phyloP scores from a whole-genome alignment of 495 filamentous ascomycete genomes.

The Cenococcum geophilum region DNA sequence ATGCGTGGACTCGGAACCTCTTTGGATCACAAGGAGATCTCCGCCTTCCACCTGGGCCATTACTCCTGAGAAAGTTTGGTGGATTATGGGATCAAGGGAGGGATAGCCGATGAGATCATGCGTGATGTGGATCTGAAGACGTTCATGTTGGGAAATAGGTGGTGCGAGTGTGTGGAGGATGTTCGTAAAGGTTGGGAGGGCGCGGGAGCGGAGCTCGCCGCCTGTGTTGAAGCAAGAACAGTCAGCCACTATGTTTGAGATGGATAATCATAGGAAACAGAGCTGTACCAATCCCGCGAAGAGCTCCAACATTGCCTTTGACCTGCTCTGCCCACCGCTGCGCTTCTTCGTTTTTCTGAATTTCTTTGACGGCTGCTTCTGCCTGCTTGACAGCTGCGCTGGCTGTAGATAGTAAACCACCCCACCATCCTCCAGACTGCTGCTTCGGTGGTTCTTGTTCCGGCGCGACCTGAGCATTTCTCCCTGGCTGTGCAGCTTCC shows the following conservation, averaged over 20 bases:
- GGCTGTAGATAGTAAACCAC: constrained; percentile 57
- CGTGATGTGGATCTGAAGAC: constrained; percentile 94
- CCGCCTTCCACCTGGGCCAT: constrained; percentile 99
- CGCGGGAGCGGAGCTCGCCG: constrained; percentile 80
- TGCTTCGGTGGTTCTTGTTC: constrained; percentile 35
- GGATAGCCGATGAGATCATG: constrained; percentile 94
- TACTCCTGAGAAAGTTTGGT: constrained; percentile 87
- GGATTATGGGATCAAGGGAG: constrained; percentile 86
- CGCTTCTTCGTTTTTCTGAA: constrained; percentile 93
- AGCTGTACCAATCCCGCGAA: constrained; percentile 69
- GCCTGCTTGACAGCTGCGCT: constrained; percentile 86
- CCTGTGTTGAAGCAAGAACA: constrained; percentile 47
- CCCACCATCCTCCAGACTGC: constrained; percentile 74
- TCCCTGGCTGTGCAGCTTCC: constrained; percentile 41
- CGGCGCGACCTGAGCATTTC: constrained; percentile 33
- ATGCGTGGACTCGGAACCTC: constrained; percentile 75
- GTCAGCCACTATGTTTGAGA: constrained; percentile 6
- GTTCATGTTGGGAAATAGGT: constrained; percentile 94
- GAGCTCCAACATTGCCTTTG: constrained; percentile 77
- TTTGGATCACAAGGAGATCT: constrained; percentile 92
- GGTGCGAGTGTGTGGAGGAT: constrained; percentile 92
- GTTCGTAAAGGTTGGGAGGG: constrained; percentile 89
- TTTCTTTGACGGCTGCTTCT: constrained; percentile 86
- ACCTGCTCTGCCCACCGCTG: constrained; percentile 94
- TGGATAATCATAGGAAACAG: constrained; percentile 2